Evolutionary conservation across 108 stramenopile species (phyloP).

Genomic region (Parietichytrium sp.): DNA sequence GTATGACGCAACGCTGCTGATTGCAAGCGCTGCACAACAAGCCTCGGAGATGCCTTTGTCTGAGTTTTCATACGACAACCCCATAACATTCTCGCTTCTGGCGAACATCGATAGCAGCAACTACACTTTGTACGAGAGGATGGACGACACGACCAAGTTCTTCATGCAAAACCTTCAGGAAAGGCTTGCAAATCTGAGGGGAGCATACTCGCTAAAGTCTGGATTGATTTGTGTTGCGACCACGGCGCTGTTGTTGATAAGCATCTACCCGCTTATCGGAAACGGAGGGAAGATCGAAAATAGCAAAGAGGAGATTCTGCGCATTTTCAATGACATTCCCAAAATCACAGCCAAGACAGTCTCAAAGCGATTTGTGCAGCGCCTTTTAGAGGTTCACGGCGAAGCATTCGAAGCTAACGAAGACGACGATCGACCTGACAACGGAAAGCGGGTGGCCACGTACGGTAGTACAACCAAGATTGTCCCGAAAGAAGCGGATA

Average conservation of each 20-base stretch:
- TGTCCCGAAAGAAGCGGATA: background rate
- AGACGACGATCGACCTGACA: background rate
- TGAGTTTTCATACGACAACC: background rate
- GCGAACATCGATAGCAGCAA: background rate
- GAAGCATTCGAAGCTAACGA: constrained; percentile 22
- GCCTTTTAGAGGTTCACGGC: background rate
- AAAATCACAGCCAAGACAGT: background rate
- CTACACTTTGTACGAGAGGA: background rate
- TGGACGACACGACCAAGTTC: background rate
- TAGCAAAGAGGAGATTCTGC: background rate
- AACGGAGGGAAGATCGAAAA: constrained; percentile 38
- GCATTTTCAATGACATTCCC: constrained; percentile 10
- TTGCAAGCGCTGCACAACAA: background rate
- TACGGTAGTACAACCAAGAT: too few species aligned
- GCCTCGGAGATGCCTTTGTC: background rate
- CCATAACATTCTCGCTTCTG: background rate
- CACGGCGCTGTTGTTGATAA: background rate
- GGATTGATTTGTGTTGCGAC: background rate
- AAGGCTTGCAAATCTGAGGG: background rate
- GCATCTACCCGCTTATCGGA: background rate
- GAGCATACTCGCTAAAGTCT: background rate
- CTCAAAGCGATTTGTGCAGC: background rate
- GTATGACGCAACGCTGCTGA: background rate
- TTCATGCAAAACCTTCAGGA: background rate
- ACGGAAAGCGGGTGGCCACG: background rate